These are phyloP conservation scores for Globisporangium alternatum DNA, from an alignment of 352 stramenopile genomes.

Conservation along the genomic window DNA sequence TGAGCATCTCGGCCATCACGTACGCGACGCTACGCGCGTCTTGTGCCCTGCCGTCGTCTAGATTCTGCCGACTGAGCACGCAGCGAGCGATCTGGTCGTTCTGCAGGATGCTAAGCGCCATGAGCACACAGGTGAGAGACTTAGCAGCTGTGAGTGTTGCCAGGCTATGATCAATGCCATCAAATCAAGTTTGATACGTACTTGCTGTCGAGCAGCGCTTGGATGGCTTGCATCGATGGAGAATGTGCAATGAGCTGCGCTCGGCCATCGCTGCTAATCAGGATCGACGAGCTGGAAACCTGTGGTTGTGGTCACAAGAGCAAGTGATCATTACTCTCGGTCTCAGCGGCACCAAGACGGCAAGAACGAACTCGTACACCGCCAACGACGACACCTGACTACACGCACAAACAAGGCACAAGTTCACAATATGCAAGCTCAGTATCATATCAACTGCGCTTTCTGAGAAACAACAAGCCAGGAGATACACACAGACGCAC, in stretches of 20 bases:
- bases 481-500: conserved; percentile 13
- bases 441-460: neutral
- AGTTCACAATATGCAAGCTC: neutral
- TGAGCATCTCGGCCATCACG: conserved; percentile 62
- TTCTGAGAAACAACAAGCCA: too few species aligned
- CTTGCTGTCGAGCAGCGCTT: conserved; percentile 3
- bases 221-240: neutral
- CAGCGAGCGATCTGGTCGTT: conserved; percentile 29
- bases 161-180: neutral
- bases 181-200: neutral
- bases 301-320: neutral
- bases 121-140: neutral
- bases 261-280: conserved; percentile 10
- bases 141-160: neutral
- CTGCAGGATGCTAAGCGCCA: conserved; percentile 23
- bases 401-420: neutral
- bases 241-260: conserved; percentile 1
- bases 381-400: conserved; percentile 21
- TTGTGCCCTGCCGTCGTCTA: conserved; percentile 18
- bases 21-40: conserved; percentile 58
- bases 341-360: neutral
- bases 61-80: conserved; percentile 20
- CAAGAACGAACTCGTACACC: conserved; percentile 16
- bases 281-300: conserved; percentile 14
- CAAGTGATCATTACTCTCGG: neutral